Evolutionary conservation across 2,329 filamentous ascomycete genomes (phyloP), one percentile per base, ranked within the genome.

Genomic region (Taxawa tesnikishii): DNA sequence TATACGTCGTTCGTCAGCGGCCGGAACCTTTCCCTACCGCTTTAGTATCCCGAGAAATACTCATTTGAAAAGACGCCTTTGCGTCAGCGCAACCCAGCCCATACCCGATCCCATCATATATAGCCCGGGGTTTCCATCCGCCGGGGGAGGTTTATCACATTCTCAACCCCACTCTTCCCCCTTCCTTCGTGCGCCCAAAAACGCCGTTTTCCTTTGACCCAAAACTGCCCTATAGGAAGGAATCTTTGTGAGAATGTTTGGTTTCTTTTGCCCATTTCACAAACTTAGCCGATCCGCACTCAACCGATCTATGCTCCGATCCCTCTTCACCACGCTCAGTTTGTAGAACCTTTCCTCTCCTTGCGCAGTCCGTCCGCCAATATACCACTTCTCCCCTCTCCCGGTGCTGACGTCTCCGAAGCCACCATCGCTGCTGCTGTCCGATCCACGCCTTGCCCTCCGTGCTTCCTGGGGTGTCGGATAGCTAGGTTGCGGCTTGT

Each of bases 311-410:
- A 78, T 75, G 53, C 81, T 87, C 48, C 74, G 65, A 36, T 82
- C 74, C 34, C 79, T 62, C 51, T 75, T 71, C 29, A 87, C 74
- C 42, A 87, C 80, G 26, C 79, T 80, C 27, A 87, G 60, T 59
- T 83, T 83, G 55, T 85, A 87, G 59, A 83, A 85, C 47, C 73
- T 72, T 52, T 87, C 81, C 48, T 87, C 81, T n/a, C 81, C 81
- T 2, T 60, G 68, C 1, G 80, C 79, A 16, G 80, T 85, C 48
- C 79, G 63, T 5, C 81, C 81, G 14, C 81, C 81, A 33, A 87
- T 81, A 48, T 85, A 87, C 78, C 80, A 83, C 58, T 82, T 84
- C 42, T 87, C 81, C n/a, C n/a, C n/a, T n/a, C n/a, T n/a, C 2
- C 72, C 70, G 2, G 77, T 79, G 29, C 75, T 55, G 21, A 75